A percentile compares a stretch with the other conserved stretches of the same genome.
Evolutionary conservation across 2,329 filamentous ascomycete species (phyloP).

Genomic region (Ceratocystis eucalypticola): DNA sequence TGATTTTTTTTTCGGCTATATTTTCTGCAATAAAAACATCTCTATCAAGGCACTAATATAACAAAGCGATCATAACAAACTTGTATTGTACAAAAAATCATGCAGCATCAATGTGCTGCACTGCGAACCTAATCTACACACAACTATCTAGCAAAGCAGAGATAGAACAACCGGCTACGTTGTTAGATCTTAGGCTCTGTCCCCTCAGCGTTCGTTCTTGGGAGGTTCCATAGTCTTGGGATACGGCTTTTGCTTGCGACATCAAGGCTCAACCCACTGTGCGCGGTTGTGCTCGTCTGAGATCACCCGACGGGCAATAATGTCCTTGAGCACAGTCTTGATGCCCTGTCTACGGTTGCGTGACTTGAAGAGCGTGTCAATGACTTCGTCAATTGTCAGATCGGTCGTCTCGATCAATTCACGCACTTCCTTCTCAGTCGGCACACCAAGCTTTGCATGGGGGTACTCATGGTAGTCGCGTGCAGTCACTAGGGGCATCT

Average conservation of each 20-base stretch:
- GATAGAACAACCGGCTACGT: background rate
- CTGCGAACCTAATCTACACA: conserved; percentile 14
- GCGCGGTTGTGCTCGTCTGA: conserved; percentile 33
- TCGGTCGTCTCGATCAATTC: conserved; percentile 30
- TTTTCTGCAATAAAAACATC: background rate
- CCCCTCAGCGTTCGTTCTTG: background rate
- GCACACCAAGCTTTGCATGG: conserved; percentile 54
- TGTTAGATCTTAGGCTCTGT: background rate
- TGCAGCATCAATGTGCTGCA: background rate
- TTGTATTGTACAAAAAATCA: conserved; percentile 16
- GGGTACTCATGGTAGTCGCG: conserved; percentile 62
- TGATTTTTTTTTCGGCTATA: background rate
- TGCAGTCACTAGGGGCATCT: conserved; percentile 41
- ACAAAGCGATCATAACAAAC: background rate
- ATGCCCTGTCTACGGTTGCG: conserved; percentile 56
- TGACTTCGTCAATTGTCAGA: conserved; percentile 42
- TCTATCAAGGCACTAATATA: background rate
- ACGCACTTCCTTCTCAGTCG: conserved; percentile 51
- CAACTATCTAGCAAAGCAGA: background rate
- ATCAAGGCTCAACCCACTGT: conserved; percentile 26
- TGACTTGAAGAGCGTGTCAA: conserved; percentile 46
- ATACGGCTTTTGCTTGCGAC: background rate
- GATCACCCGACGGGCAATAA: conserved; percentile 49
- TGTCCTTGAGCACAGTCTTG: conserved; percentile 52
- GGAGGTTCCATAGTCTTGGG: background rate